Evolutionary conservation across 306 rosid species (phyloP), one percentile per base, ranked within the genome.

Genomic region (Quercus dentata): DNA sequence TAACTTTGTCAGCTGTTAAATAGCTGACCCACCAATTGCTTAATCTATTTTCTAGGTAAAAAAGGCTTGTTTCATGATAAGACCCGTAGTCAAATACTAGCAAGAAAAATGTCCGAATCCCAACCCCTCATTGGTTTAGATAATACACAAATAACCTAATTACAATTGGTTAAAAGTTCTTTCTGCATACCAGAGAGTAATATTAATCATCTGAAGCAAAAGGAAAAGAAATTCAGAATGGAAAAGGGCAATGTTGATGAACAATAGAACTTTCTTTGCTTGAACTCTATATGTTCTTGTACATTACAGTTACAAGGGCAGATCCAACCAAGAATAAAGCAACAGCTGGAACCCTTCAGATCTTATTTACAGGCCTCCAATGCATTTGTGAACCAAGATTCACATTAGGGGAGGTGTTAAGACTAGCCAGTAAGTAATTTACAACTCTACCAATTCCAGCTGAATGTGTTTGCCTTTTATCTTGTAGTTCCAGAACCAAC

Each of bases 401-500:
- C 99, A 95, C 97, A 81, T 72, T 77, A 44, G 89, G 83, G 51
- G 77, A 76, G 81, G 13, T 31, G 65, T 69, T 82, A 44, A 52
- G 30, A 12, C 27, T 20, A 65, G 74, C 59, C 35, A 12, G 76
- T 72, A 30, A 83, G 79, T 57, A 35, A 44, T 72, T 80, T 92
- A 89, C 31, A 80, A 73, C 84, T 92, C 93, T 74, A 82, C 87
- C 56, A 91, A 77, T 79, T 90, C 90, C 78, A 93, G 87, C 41
- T 82, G 83, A 85, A 95, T 85, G 86, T 89, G 91, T 33, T 88
- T 72, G 72, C 88, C 97, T 69, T 83, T 81, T 79, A 84, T 79
- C 87, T 83, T 87, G 92, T 93, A 95, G 77, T 89, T 77, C 99
- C 98, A 91, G 77, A 35, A 84, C 99, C 99, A 95, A 86, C 93